Conservation (phyloP, 345 rosid species). For the Clarkia xantiana region DNA sequence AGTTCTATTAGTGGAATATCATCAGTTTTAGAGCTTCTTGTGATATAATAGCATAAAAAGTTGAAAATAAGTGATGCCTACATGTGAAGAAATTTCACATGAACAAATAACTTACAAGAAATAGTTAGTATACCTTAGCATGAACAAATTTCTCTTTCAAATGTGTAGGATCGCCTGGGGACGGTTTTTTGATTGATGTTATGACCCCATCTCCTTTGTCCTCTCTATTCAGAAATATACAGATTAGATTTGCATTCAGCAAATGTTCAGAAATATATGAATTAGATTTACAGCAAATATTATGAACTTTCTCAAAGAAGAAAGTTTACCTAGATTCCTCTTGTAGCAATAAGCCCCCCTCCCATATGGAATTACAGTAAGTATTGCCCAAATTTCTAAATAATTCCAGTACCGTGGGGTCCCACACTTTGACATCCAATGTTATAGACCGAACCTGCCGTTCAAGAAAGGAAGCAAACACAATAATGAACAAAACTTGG, state of each 20-base stretch:
- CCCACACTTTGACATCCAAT: conserved; percentile 89
- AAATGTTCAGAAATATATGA: no score
- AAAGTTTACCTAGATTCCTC: conserved; percentile 34
- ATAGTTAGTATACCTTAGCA: conserved; percentile 50
- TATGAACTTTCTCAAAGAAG: no score
- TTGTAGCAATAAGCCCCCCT: conserved; percentile 36
- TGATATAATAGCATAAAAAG: neutral
- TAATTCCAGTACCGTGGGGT: conserved; percentile 52
- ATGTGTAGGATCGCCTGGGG: conserved; percentile 31
- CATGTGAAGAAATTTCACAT: no score
- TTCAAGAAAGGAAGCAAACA: conserved; percentile 4
- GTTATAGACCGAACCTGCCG: conserved; percentile 71
- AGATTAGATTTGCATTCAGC: neutral
- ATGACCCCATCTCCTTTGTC: conserved; percentile 12
- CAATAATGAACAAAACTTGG: neutral
- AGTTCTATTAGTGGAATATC: no score
- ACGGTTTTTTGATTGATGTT: conserved; percentile 39
- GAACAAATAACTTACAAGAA: neutral
- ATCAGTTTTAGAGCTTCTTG: neutral
- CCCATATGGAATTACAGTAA: conserved; percentile 76
- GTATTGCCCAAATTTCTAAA: conserved; percentile 58
- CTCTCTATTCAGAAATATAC: conserved; percentile 7
- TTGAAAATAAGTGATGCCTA: no score
- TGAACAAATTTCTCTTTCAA: conserved; percentile 64
- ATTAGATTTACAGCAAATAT: no score